Base-by-base conservation (phyloP, 495 filamentous ascomycete species). In the Ramalina intermedia region DNA sequence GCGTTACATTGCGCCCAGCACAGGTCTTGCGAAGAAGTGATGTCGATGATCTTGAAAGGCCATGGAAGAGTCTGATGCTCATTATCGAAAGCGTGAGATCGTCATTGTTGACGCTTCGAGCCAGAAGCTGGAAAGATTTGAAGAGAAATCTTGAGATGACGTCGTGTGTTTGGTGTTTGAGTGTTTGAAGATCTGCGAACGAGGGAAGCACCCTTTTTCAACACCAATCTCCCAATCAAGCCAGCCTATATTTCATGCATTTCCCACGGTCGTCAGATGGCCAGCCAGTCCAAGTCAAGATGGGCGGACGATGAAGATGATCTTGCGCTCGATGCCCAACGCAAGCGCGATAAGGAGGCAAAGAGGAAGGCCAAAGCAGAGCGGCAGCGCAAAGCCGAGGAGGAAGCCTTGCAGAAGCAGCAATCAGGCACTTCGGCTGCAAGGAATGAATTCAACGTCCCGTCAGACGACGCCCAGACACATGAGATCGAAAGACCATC, bases 281-380 rank as follows among this genome's bases (percentile, higher is more conserved):
- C 81, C 47, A 70, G 69, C 60, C 75, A 71, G 55, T 57, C 64
- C 17, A 81, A 79, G 65, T 95, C 90, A 38, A 80, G 91, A 58
- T 98, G 91, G 91, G 87, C 84, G 50, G 73, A 86, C 59, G 77
- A 82, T 47, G 81, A 78, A 48, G 87, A 86, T 53, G 84, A 90
- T 49, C 75, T 79, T 23, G 83, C 75, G 16, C 66, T 79, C 41
- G 73, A 85, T 53, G 82, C 81, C 16, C 78, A 81, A 58, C 72
- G 76, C 38, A 93, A 85, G 68, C 73, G 74, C 54, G 88, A 94
- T 58, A 95, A 93, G 66, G 90, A 95, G 62, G 80, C 85, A 50
- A 94, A 88, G 68, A 87, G 82, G 65, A 80, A 82, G 44, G 66
- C 79, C 27, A 96, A 93, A 63, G 84, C 78, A n/a, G 82, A 85